A percentile compares a stretch with the other conserved stretches of the same genome.
Evolutionary conservation across 1,139 yeast genomes (phyloP).

Genomic region (Saccharomyces hybrid): DNA sequence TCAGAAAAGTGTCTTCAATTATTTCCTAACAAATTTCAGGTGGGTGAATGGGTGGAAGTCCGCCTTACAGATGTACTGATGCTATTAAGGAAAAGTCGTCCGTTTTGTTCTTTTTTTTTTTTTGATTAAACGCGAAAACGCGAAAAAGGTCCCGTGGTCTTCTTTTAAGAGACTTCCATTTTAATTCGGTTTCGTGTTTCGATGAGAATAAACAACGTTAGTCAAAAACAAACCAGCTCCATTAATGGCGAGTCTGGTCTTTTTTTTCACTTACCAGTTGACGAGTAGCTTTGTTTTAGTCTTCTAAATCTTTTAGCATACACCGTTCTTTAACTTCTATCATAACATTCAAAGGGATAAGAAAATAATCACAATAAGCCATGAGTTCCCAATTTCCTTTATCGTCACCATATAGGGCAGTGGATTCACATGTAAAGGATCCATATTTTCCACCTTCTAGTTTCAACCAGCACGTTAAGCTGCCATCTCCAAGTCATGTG

Average conservation of each 20-base stretch:
- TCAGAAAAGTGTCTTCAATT: too few relatives aligned
- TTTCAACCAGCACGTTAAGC: conserved; percentile 1
- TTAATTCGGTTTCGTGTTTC: not conserved
- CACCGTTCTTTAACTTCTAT: not conserved
- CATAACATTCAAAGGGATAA: not conserved
- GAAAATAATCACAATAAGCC: not conserved
- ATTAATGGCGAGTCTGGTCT: not conserved
- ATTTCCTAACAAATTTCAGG: too few relatives aligned
- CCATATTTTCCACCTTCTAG: not conserved
- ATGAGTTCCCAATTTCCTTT: conserved; percentile 2
- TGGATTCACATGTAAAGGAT: not conserved
- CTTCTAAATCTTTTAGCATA: too few relatives aligned
- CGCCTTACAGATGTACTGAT: not conserved
- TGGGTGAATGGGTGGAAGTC: too few relatives aligned
- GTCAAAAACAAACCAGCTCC: not conserved
- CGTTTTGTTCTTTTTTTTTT: not conserved
- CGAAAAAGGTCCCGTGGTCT: not conserved
- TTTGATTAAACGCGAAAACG: not conserved
- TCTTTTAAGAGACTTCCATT: not conserved
- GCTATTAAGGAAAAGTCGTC: too few relatives aligned
- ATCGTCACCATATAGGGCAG: conserved; percentile 6
- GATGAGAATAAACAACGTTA: not conserved
- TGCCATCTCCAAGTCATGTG: not conserved
- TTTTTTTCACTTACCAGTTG: not conserved
- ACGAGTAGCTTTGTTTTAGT: too few relatives aligned